phyloP scores from a whole-genome alignment of 805 yeast genomes.

The Komagataella pseudopastoris region DNA sequence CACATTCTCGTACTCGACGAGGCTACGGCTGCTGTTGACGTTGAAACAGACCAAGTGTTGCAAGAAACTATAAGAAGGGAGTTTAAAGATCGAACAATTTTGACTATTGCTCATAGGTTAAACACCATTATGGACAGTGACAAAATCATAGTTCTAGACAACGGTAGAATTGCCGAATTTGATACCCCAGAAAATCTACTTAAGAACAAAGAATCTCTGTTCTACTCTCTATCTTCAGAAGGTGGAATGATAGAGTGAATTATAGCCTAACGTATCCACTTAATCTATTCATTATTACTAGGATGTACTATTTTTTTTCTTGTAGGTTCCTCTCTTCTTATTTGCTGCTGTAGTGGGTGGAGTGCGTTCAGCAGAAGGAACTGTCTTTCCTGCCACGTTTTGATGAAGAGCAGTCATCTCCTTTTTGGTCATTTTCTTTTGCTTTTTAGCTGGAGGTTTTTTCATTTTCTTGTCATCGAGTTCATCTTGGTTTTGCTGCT shows the following conservation, averaged over 20 bases:
- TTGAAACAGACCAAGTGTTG: constrained; percentile 64
- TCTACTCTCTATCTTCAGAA: constrained; percentile 69
- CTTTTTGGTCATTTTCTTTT: constrained; percentile 19
- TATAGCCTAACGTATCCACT: neutral
- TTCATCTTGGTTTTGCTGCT: neutral
- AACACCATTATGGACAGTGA: constrained; percentile 78
- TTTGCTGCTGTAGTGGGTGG: constrained; percentile 5
- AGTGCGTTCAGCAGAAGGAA: constrained; percentile 11
- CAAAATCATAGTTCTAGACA: constrained; percentile 59
- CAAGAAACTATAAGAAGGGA: constrained; percentile 70
- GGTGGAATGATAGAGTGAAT: constrained; percentile 39
- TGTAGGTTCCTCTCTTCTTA: constrained; percentile 1
- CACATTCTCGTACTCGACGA: constrained; percentile 66
- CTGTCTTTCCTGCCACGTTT: constrained; percentile 15
- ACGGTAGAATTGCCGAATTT: constrained; percentile 65
- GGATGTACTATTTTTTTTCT: constrained; percentile 1
- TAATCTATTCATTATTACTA: neutral
- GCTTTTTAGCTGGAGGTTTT: constrained; percentile 8
- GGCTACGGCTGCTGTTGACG: constrained; percentile 85
- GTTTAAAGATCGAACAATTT: constrained; percentile 62
- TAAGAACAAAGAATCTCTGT: constrained; percentile 51
- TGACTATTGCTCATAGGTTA: constrained; percentile 77
- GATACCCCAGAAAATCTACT: constrained; percentile 60
- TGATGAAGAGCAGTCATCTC: constrained; percentile 12
- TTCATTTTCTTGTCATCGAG: neutral